Evolutionary conservation across 495 filamentous ascomycete genomes (phyloP), one percentile per base, ranked within the genome.

Genomic region (Xylaria sp.): DNA sequence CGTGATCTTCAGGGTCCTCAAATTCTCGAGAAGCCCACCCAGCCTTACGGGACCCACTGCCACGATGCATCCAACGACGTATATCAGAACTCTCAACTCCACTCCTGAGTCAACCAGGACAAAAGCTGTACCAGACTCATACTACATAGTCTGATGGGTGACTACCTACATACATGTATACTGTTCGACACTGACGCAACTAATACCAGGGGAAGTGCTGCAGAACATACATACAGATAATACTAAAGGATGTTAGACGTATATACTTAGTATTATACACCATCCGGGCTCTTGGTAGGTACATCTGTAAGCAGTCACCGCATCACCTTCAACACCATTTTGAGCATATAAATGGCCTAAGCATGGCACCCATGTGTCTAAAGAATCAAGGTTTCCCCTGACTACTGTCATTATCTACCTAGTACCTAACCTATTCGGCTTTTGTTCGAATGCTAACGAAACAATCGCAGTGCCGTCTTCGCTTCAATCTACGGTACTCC

Each of bases 1-100:
- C 24, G 26, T 31, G 26, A 55, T 55, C 52, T 55, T 55, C 52
- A 55, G 52, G 52, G 52, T 55, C 52, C 52, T 55, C 14, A 15
- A 29, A 2, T 31, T 55, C 12, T 55, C 14, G 26, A 55, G 26
- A 12, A 52, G 17, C 26, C 52, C 52, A 17, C 26, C 52, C 19
- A 55, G 52, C 52, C 52, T 55, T 55, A 55, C 14, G 26, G 24
- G 52, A 9, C 12, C 52, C 26, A 31, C 21, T 14, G 50, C 9
- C 50, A 29, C 12, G 50, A 53, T 48, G 21, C 21, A 29, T 12
- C 24, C 21, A 26, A 53, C 50, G 3, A 53, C 29, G 24, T 53
- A 53, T 24, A 24, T 14, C 43, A 44, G 14, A 44, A 44, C 3
- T 6, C 19, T 1, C 15, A 19, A 44, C 14, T 19, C 5, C 43